Evolutionary conservation across 2,329 filamentous ascomycete genomes (phyloP).

Genomic region (Aspergillus sp.): DNA sequence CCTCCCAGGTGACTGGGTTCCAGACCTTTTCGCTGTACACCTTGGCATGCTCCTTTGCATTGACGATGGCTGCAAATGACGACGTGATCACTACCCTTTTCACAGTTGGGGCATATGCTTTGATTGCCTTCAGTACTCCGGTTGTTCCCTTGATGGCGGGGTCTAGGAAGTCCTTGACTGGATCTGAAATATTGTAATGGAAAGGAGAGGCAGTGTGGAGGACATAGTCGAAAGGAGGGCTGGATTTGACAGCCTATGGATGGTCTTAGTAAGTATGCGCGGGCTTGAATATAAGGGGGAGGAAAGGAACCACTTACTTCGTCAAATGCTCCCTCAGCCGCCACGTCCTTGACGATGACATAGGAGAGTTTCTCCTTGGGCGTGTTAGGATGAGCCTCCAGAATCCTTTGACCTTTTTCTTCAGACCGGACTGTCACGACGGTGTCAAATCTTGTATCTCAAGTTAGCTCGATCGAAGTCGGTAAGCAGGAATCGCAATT

Average conservation of each 20-base stretch:
- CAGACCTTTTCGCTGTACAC: slow-evolving; percentile 40
- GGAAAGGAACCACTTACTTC: slow-evolving; percentile 37
- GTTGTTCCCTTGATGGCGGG: slow-evolving; percentile 64
- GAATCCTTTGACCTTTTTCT: slow-evolving; percentile 62
- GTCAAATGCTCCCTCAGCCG: slow-evolving; percentile 67
- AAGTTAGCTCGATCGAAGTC: slow-evolving; percentile 5
- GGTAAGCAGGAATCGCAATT: slow-evolving; percentile 9
- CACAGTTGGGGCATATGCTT: slow-evolving; percentile 62
- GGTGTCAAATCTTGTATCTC: slow-evolving; percentile 52
- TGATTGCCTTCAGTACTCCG: slow-evolving; percentile 61
- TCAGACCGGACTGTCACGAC: slow-evolving; percentile 63
- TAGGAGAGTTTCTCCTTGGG: slow-evolving; percentile 61
- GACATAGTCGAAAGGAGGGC: slow-evolving; percentile 69
- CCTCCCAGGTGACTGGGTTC: slow-evolving; percentile 46
- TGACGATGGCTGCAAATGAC: slow-evolving; percentile 66
- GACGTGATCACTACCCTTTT: slow-evolving; percentile 72
- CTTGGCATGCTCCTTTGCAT: slow-evolving; percentile 39
- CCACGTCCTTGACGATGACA: slow-evolving; percentile 71
- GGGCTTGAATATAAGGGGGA: not conserved
- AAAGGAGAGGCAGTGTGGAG: slow-evolving; percentile 75
- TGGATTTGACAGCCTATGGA: slow-evolving; percentile 53
- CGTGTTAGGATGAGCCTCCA: slow-evolving; percentile 50
- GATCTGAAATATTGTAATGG: slow-evolving; percentile 68
- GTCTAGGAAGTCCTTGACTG: slow-evolving; percentile 63
- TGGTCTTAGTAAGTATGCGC: slow-evolving; percentile 1